Conservation (phyloP, 495 filamentous ascomycete genomes). For the Daldinia childiae region DNA sequence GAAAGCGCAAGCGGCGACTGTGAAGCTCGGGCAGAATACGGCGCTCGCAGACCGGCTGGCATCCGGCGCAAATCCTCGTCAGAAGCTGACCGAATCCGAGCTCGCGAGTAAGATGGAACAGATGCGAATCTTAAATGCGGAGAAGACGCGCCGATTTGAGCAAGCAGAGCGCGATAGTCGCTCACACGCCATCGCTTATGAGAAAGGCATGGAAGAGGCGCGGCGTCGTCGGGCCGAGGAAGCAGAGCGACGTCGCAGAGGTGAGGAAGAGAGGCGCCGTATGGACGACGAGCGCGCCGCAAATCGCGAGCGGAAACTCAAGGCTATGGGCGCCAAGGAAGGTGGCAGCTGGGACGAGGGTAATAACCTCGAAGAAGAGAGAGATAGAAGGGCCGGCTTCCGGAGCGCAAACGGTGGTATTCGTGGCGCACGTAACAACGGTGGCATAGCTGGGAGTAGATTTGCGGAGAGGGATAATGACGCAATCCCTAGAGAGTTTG, state of each 20-base stretch:
- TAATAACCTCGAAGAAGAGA: conserved; percentile 48
- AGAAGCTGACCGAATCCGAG: conserved; percentile 64
- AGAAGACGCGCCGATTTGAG: conserved; percentile 61
- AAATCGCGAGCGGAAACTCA: conserved; percentile 60
- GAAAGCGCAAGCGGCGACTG: conserved; percentile 19
- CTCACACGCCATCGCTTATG: conserved; percentile 61
- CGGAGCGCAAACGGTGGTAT: conserved; percentile 56
- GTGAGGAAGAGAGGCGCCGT: conserved; percentile 55
- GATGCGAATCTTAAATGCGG: conserved; percentile 57
- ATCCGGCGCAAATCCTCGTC: conserved; percentile 59
- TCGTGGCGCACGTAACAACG: conserved; percentile 42
- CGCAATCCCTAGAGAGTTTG: conserved; percentile 35
- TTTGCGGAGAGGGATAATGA: conserved; percentile 44
- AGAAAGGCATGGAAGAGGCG: conserved; percentile 61
- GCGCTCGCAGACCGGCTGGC: conserved; percentile 50
- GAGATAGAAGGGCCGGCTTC: conserved; percentile 48
- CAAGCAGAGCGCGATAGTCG: conserved; percentile 60
- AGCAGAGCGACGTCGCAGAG: conserved; percentile 47
- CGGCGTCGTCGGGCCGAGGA: conserved; percentile 57
- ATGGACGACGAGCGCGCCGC: conserved; percentile 61
- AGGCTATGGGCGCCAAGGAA: conserved; percentile 55
- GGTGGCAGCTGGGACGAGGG: conserved; percentile 59
- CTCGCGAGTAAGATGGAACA: conserved; percentile 61
- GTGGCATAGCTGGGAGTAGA: conserved; percentile 47
- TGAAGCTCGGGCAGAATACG: conserved; percentile 48